Evolutionary conservation across 1,284 basidiomycete genomes (phyloP), one percentile per base, ranked within the genome.

Genomic region (Neonothopanus nambi): DNA sequence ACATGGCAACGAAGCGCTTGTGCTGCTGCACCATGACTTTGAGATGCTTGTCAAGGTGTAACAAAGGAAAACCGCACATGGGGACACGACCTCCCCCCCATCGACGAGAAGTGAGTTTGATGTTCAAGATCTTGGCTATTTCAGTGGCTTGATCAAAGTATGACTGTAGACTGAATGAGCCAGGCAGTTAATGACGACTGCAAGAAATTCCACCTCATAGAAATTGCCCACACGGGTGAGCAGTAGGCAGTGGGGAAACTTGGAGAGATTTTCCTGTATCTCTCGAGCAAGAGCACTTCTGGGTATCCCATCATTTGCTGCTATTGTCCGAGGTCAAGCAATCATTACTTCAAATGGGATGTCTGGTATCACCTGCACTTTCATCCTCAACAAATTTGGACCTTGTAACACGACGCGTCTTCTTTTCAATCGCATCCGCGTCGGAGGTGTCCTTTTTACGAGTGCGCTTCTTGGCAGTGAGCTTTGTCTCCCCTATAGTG

Each of bases 171-270:
- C 17, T 33, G 3, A 33, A 28, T 50, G 37, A 12, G 12, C 18
- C 18, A 37, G 47, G 46, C 40, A 15, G 24, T 20, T 37, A 20
- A 38, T 24, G 50, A 24, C 23, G 20, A 28, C 38, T 1, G 20
- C 1, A 42, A 40, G 18, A 26, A 12, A 8, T 51, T 71, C 52
- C 66, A 93, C 95, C 80, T 98, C 95, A 67, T 95, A 98, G 69
- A 98, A 98, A 62, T 93, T 89, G 17, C 95, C 95, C 12, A 97
- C 93, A 52, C 93, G 84, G 3, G 94, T 97, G 5, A 98, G 77
- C 17, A 97, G 75, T 30, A 96, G 80, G 64, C 93, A 95, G 65
- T 95, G 89, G 12, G 95, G 90, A 66, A 93, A 97, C 48, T 76
- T 81, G 35, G 76, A 72, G 35, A 89, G 77, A 66, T 95, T 93